These are phyloP conservation scores for Aureobasidium musti DNA, from an alignment of 2,329 filamentous ascomycete genomes.

Conservation along the genomic window DNA sequence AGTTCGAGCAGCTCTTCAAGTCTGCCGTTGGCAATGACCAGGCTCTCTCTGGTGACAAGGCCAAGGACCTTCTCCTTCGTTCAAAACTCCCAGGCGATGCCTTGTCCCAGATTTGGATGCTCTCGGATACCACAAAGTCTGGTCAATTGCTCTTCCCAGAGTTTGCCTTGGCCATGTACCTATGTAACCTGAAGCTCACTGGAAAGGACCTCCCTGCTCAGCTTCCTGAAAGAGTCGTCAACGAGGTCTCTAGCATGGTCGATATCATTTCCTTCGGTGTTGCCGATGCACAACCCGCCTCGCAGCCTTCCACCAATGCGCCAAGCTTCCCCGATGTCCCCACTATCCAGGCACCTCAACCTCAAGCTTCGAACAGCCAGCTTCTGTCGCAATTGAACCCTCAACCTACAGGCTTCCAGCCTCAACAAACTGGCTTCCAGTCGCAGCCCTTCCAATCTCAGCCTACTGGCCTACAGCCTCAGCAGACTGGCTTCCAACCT, in stretches of 20 bases:
- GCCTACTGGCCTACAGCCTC: constrained; percentile 66
- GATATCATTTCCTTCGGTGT: constrained; percentile 98
- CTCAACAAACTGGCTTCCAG: constrained; percentile 60
- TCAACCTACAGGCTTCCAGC: constrained; percentile 58
- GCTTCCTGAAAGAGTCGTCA: constrained; percentile 84
- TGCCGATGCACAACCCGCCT: constrained; percentile 63
- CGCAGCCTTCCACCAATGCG: constrained; percentile 63
- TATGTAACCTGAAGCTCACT: constrained; percentile 90
- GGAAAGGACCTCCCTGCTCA: constrained; percentile 74
- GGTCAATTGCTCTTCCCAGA: constrained; percentile 96
- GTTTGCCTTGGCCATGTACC: constrained; percentile 96
- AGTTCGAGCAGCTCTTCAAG: constrained; percentile 97
- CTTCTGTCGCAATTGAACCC: constrained; percentile 60
- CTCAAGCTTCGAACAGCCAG: constrained; percentile 65
- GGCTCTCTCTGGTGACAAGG: constrained; percentile 88
- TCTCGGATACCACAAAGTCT: constrained; percentile 94
- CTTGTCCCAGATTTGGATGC: constrained; percentile 83
- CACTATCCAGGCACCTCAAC: constrained; percentile 53
- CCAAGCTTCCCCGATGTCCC: constrained; percentile 68
- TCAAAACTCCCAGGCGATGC: constrained; percentile 86
- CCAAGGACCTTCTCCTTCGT: constrained; percentile 81
- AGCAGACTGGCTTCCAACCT: constrained; percentile 55
- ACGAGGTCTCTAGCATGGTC: constrained; percentile 99
- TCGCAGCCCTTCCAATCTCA: constrained; percentile 48
- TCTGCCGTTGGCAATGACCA: constrained; percentile 83